Conservation (phyloP, 148 eudicot genomes). For the Nepenthes gracilis region DNA sequence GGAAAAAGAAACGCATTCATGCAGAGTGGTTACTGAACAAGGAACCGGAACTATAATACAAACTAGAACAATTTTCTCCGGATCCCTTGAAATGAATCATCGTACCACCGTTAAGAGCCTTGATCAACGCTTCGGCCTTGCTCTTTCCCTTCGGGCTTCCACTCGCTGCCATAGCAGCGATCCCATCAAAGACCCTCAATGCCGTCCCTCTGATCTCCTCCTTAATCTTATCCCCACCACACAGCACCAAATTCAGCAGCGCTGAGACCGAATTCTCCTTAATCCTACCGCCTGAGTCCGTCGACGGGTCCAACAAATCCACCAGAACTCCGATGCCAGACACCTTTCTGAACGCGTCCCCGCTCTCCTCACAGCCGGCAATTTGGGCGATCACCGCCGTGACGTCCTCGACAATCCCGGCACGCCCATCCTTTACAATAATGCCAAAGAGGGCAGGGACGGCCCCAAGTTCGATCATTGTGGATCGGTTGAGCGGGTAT, state of each 20-base stretch:
- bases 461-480: slow-evolving; percentile 49
- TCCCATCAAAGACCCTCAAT: slow-evolving; percentile 38
- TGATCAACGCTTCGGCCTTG: slow-evolving; percentile 52
- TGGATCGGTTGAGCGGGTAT: slow-evolving; percentile 33
- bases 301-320: slow-evolving; percentile 48
- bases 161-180: slow-evolving; percentile 40
- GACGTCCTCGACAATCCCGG: slow-evolving; percentile 68
- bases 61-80: slow-evolving; percentile 6
- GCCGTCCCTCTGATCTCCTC: slow-evolving; percentile 29
- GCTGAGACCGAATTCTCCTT: slow-evolving; percentile 45
- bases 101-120: slow-evolving; percentile 27
- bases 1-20: slow-evolving; percentile 6
- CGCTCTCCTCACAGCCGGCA: slow-evolving; percentile 50
- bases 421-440: slow-evolving; percentile 37
- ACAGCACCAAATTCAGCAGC: slow-evolving; percentile 60
- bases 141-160: slow-evolving; percentile 66
- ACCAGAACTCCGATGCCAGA: slow-evolving; percentile 49
- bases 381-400: slow-evolving; percentile 85
- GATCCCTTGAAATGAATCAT: neutral
- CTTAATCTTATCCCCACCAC: slow-evolving; percentile 39
- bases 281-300: slow-evolving; percentile 36
- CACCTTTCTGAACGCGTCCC: slow-evolving; percentile 38
- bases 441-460: slow-evolving; percentile 41
- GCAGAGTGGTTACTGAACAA: slow-evolving; percentile 13
- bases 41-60: slow-evolving; percentile 10